Evolutionary conservation across 352 stramenopile species (phyloP), one percentile per base, ranked within the genome.

Genomic region (Phytophthora colocasiae): DNA sequence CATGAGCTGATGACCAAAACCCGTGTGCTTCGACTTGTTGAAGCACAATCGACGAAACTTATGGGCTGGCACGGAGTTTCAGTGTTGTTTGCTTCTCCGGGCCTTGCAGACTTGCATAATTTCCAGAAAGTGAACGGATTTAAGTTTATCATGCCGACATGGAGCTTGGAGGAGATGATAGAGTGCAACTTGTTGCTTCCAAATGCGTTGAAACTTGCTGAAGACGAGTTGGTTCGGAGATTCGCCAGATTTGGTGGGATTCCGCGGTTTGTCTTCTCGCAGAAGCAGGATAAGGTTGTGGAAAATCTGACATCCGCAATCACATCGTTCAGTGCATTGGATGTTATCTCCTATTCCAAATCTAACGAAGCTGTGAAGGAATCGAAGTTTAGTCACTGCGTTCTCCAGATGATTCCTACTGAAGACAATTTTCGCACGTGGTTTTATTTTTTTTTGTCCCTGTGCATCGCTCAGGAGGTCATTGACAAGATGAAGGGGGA

Each of bases 1-100:
- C 0, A 4, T 14, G 31, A 4, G 7, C 9, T 47, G 17, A 11
- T 15, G 40, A n/a, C 5, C n/a, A 47, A 47, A 47, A n/a, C n/a
- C 17, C 7, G 14, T 46, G 60, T 75, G 32, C 14, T 75, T 60
- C 66, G 66, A 26, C 66, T 75, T 26, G 63, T 75, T 19, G 60
- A 75, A 4, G 53, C 31, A 24, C 47, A n/a, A 11, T 65, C 58
- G 6, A 22, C 47, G 29, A 0, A 46, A 10, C 39, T 65, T 29
- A 32, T 8, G 14, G 58, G 58, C 11, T 65, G 58, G 58, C 39
- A 15, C 15, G 58, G 58, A 31, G 58, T 65, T 9, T 65, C 58
- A 11, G 44, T 65, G 52, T 29, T 65, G 27, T 65, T 65, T 53
- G 54, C 54, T 39, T 43, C 54, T 53, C 43, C 29, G 27, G 54